Conservation (phyloP, 257 asterid genomes). For the Nicotiana undulata region DNA sequence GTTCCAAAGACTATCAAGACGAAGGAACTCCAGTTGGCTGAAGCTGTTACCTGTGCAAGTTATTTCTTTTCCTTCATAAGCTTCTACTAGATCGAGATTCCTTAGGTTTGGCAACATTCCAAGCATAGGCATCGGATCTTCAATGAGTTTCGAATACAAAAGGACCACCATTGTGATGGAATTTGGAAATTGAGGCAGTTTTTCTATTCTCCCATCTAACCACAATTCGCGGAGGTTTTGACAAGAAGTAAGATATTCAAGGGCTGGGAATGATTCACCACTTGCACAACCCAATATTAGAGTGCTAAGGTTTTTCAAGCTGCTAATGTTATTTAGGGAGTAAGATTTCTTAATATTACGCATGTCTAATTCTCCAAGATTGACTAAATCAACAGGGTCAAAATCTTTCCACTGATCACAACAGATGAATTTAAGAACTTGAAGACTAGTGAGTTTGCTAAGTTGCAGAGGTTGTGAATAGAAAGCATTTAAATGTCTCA, state of each 20-base stretch:
- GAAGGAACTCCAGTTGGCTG: background rate
- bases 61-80: background rate
- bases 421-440: background rate
- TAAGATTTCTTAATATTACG: background rate
- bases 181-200: background rate
- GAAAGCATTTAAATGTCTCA: background rate
- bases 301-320: background rate
- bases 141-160: background rate
- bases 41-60: background rate
- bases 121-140: background rate
- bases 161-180: background rate
- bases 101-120: background rate
- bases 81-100: background rate
- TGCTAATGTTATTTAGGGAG: background rate
- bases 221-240: background rate
- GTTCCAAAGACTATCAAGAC: background rate
- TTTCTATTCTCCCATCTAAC: background rate
- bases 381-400: background rate
- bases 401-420: slow-evolving; percentile 1
- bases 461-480: background rate
- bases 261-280: background rate
- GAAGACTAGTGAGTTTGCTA: background rate
- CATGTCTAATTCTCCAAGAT: background rate
- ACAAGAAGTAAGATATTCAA: background rate
- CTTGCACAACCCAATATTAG: background rate